These are phyloP conservation scores for Kickxella alabastrina DNA, from an alignment of 192 early-diverging fungal genomes.

Conservation along the genomic window DNA sequence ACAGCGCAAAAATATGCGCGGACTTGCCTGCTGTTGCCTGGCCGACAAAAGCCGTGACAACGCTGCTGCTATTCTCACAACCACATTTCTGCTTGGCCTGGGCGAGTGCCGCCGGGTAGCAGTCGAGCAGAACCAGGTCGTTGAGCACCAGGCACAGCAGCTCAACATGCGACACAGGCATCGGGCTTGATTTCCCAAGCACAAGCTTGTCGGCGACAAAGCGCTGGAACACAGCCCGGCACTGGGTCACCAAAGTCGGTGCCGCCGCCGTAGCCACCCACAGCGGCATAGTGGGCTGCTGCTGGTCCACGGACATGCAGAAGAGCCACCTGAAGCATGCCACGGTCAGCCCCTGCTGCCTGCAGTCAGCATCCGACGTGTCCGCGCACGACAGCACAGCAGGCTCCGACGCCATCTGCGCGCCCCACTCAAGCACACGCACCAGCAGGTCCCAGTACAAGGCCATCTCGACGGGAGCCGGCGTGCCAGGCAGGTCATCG, in stretches of 20 bases:
- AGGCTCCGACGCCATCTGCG: slow-evolving; percentile 17
- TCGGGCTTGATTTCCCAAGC: slow-evolving; percentile 17
- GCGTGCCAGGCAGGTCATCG: neutral
- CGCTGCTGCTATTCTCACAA: neutral
- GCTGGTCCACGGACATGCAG: slow-evolving; percentile 13
- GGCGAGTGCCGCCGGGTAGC: slow-evolving; percentile 12
- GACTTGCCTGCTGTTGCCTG: slow-evolving; percentile 6
- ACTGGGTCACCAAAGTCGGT: slow-evolving; percentile 29
- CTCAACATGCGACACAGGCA: slow-evolving; percentile 20
- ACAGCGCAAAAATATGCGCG: slow-evolving; percentile 32
- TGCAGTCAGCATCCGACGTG: neutral
- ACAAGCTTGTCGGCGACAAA: slow-evolving; percentile 25
- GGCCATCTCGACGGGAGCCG: slow-evolving; percentile 14
- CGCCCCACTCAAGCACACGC: slow-evolving; percentile 23
- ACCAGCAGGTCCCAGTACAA: slow-evolving; percentile 34
- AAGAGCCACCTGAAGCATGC: slow-evolving; percentile 41
- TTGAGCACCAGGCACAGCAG: slow-evolving; percentile 29
- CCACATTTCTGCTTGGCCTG: neutral
- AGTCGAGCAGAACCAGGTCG: slow-evolving; percentile 24
- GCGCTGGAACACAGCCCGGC: slow-evolving; percentile 14
- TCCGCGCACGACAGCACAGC: slow-evolving; percentile 12
- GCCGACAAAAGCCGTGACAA: slow-evolving; percentile 1
- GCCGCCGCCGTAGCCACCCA: slow-evolving; percentile 34
- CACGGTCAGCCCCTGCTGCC: slow-evolving; percentile 20
- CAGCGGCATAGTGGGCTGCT: slow-evolving; percentile 3